Evolutionary conservation across 805 yeast genomes (phyloP), one percentile per base, ranked within the genome.

Genomic region (Barnettozyma wickerhamii): DNA sequence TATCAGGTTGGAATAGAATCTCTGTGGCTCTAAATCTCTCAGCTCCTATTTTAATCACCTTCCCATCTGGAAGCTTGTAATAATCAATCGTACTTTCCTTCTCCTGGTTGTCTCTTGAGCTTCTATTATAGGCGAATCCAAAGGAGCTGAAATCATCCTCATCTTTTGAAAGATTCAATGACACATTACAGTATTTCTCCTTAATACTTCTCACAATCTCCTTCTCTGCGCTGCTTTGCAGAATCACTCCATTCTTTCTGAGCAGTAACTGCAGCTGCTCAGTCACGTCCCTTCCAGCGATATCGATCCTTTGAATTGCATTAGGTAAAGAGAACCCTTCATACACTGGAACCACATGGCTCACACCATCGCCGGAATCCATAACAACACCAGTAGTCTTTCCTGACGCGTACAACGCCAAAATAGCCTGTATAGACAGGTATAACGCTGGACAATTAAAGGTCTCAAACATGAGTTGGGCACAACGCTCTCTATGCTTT

Each of bases 341-440:
- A 61, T 78, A 91, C 0, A 91, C 87, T 0, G 97, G 96, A 2
- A 88, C 95, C 7, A 84, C 72, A 54, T 85, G 90, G 30, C 85
- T 75, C 19, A 88, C 95, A 5, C 97, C 97, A 60, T 90, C 97
- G 5, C 97, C 97, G n/a, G 83, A 75, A 56, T 90, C 96, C 10
- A 91, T 56, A 3, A 87, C 95, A 29, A 87, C 75, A 1, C 97
- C 98, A 0, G 95, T 89, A 7, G 97, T 90, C 49, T 87, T 67
- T 0, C 97, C 98, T 5, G 86, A 74, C 0, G 97, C 89, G 63
- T 91, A 90, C 30, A 90, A 65, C 4, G 96, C 74, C 30, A 90
- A 65, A 10, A 89, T 89, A 0, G 95, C 91, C 49, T 91, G 98
- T 55, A 87, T 88, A 17, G 96, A 95, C 31, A 91, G 90, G 55